These are phyloP conservation scores for Pinus taeda DNA, from an alignment of 75 land plant genomes.

Conservation along the genomic window DNA sequence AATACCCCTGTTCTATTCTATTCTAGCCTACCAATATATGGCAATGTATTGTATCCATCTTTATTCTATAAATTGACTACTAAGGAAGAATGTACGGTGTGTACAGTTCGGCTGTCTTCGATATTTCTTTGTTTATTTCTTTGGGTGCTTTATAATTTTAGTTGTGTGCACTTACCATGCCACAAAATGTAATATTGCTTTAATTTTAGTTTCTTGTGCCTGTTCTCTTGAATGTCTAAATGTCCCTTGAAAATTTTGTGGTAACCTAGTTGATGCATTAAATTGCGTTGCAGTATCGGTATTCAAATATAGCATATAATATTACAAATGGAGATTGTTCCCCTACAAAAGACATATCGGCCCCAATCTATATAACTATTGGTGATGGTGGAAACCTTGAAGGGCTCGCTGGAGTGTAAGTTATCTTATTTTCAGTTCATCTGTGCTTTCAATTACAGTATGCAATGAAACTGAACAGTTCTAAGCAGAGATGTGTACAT, in stretches of 20 bases:
- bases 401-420: slow-evolving; percentile 84
- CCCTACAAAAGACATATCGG: slow-evolving; percentile 62
- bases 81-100: background rate
- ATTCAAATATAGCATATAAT: slow-evolving; percentile 76
- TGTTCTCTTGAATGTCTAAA: background rate
- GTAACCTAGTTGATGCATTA: background rate
- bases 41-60: background rate
- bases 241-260: background rate
- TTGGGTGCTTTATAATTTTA: too few species aligned
- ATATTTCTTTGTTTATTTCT: too few species aligned
- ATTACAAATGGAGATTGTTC: slow-evolving; percentile 58
- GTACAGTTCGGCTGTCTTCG: background rate
- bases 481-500: background rate
- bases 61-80: background rate
- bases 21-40: background rate
- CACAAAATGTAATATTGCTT: background rate
- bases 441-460: background rate
- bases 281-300: slow-evolving; percentile 60
- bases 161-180: background rate
- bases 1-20: background rate
- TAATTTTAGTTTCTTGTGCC: background rate
- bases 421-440: background rate
- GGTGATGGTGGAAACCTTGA: slow-evolving; percentile 98
- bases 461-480: background rate
- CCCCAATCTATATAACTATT: slow-evolving; percentile 87